Percentiles rank a stretch among this genome's conserved stretches.
Evolutionary conservation across 257 asterid species (phyloP).

Genomic region (Forsythia suspensa): DNA sequence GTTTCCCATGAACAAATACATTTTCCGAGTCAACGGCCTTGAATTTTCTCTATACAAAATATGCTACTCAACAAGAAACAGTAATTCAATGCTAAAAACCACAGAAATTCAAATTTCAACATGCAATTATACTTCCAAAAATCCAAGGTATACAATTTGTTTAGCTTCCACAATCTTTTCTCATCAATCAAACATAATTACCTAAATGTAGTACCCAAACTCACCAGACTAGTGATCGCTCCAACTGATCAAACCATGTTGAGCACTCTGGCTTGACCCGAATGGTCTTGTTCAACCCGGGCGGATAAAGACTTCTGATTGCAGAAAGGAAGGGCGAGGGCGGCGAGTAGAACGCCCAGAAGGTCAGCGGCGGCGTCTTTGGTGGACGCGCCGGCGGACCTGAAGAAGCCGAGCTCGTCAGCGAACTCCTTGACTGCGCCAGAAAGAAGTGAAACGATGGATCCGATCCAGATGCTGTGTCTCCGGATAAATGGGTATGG

Average conservation of each 20-base stretch:
- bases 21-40: no score
- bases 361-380: constrained; percentile 74
- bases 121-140: background rate
- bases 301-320: constrained; percentile 10
- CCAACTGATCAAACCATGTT: constrained; percentile 56
- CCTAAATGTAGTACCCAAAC: background rate
- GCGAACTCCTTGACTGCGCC: constrained; percentile 84
- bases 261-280: constrained; percentile 28
- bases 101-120: background rate
- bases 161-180: background rate
- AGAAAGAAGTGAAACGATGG: constrained; percentile 52
- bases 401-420: constrained; percentile 75
- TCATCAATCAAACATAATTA: constrained; percentile 6
- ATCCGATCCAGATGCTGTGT: constrained; percentile 70
- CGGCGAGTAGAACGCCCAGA: constrained; percentile 59
- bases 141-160: background rate
- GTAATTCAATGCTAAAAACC: background rate
- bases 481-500: constrained; percentile 62
- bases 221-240: constrained; percentile 18
- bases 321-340: constrained; percentile 34
- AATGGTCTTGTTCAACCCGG: constrained; percentile 27
- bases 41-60: background rate
- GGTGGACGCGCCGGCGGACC: constrained; percentile 76
- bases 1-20: background rate
- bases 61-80: background rate